Conservation (phyloP, 164 flowering plant genomes). For the Tinospora cordifolia region DNA sequence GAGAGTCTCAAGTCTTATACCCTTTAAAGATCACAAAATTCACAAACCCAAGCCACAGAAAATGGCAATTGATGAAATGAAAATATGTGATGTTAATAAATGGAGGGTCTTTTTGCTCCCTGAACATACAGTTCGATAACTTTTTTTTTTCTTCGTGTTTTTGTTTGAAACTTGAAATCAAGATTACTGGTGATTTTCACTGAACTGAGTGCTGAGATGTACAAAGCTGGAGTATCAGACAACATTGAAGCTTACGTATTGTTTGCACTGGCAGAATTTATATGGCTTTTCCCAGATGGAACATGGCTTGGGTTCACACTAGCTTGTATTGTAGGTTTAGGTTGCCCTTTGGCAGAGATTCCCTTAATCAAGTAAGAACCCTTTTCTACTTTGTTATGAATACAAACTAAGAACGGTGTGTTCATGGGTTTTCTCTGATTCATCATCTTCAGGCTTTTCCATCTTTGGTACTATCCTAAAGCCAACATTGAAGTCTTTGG, state of each 20-base stretch:
- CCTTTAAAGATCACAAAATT: no score
- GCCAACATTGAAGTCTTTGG: conserved; percentile 69
- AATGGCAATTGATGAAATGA: no score
- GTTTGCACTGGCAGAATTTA: conserved; percentile 65
- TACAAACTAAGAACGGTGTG: no score
- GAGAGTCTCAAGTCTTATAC: no score
- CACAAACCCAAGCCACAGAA: no score
- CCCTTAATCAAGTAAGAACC: conserved; percentile 70
- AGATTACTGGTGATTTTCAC: conserved; percentile 62
- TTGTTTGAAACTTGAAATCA: no score
- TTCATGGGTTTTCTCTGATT: no score
- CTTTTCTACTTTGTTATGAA: no score
- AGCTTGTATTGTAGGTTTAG: conserved; percentile 65
- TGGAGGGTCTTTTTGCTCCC: neutral
- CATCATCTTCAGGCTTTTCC: conserved; percentile 42
- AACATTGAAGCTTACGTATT: conserved; percentile 65
- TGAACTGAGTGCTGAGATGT: conserved; percentile 76
- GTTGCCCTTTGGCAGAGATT: conserved; percentile 79
- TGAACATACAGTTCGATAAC: neutral
- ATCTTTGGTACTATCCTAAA: conserved; percentile 82
- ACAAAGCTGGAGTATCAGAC: conserved; percentile 72
- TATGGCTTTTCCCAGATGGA: conserved; percentile 62
- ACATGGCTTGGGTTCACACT: conserved; percentile 63
- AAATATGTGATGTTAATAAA: neutral
- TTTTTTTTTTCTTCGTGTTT: conserved; percentile 1